phyloP scores from a whole-genome alignment of 176 grass and related monocot species.

The Typha latifolia region DNA sequence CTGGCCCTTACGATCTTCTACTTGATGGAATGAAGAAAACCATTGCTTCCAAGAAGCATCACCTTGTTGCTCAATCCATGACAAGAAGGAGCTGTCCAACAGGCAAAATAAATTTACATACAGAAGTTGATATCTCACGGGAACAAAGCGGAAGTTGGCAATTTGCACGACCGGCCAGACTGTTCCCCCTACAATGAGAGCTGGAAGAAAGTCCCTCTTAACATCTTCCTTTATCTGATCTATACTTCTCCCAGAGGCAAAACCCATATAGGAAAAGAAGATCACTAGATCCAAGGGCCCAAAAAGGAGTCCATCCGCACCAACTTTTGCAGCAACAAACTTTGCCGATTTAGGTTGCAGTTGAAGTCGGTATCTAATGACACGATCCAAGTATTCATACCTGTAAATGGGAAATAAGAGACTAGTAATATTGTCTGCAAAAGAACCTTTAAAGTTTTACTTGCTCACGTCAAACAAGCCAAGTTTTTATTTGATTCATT shows the following conservation, averaged over 20 bases:
- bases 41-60: constrained; percentile 81
- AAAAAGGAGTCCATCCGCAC: constrained; percentile 56
- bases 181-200: constrained; percentile 46
- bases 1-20: constrained; percentile 46
- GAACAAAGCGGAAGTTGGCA: constrained; percentile 74
- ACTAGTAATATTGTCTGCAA: not conserved
- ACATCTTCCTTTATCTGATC: constrained; percentile 86
- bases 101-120: constrained; percentile 94
- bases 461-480: no score
- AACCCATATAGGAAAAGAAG: constrained; percentile 90
- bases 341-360: constrained; percentile 51
- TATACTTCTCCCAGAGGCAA: constrained; percentile 45
- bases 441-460: not conserved
- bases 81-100: constrained; percentile 77
- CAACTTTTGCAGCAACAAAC: constrained; percentile 78
- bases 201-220: constrained; percentile 82
- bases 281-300: constrained; percentile 61
- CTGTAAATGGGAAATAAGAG: constrained; percentile 16
- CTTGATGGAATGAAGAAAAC: constrained; percentile 45
- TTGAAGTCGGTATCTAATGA: constrained; percentile 34
- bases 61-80: constrained; percentile 92
- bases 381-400: constrained; percentile 84
- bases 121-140: constrained; percentile 71
- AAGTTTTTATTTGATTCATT: no score
- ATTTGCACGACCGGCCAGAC: constrained; percentile 83